These are phyloP conservation scores for Parvularia atlantis DNA, from an alignment of 78 protist species.

Conservation along the genomic window DNA sequence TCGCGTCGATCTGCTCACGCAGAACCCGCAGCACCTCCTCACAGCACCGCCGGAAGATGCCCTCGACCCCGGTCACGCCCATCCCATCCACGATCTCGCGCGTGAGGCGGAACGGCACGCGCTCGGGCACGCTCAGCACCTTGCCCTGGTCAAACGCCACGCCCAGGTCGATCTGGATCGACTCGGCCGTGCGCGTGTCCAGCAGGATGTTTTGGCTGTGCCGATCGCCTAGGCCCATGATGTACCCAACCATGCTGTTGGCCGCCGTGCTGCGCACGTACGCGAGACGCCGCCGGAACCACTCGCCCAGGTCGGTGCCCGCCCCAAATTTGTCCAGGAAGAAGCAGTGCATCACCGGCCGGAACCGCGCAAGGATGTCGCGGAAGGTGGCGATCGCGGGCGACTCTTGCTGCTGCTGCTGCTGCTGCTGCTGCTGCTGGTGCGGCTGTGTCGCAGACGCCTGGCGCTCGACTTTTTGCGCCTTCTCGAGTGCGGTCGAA, in stretches of 20 bases:
- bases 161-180: slow-evolving; percentile 81
- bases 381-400: background rate
- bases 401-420: background rate
- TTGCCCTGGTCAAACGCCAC: slow-evolving; percentile 67
- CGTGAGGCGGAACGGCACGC: slow-evolving; percentile 70
- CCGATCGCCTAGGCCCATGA: slow-evolving; percentile 84
- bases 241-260: slow-evolving; percentile 53
- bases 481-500: background rate
- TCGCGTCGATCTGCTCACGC: background rate
- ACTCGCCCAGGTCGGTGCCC: slow-evolving; percentile 48
- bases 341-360: slow-evolving; percentile 62
- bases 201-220: slow-evolving; percentile 39
- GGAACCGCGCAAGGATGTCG: slow-evolving; percentile 9
- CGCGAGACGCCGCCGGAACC: slow-evolving; percentile 7
- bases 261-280: slow-evolving; percentile 56
- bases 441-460: background rate
- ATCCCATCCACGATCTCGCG: slow-evolving; percentile 67
- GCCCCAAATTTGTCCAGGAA: slow-evolving; percentile 49
- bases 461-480: too few relatives aligned
- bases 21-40: slow-evolving; percentile 32
- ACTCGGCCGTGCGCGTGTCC: slow-evolving; percentile 36
- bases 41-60: slow-evolving; percentile 48
- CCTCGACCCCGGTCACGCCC: slow-evolving; percentile 59
- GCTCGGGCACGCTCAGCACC: slow-evolving; percentile 46
- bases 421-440: background rate